phyloP scores from a whole-genome alignment of 1,139 yeast species.

The Geotrichum histeridarum region DNA sequence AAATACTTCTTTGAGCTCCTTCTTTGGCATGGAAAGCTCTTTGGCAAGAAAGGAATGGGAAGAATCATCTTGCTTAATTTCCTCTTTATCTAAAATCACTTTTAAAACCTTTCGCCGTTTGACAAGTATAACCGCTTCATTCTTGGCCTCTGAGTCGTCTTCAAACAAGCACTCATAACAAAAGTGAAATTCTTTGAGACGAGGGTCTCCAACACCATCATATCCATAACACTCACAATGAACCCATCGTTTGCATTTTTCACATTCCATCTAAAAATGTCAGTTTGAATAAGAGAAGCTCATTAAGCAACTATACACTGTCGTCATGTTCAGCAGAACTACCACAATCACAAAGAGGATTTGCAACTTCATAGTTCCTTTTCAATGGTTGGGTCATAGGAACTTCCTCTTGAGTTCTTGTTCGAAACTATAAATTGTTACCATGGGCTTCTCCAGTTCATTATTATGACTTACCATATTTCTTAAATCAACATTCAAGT shows the following conservation, averaged over 20 bases:
- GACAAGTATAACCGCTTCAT: conserved; percentile 9
- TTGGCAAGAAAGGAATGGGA: conserved; percentile 1
- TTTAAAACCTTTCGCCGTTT: conserved; percentile 12
- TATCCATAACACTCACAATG: conserved; percentile 17
- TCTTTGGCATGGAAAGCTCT: conserved; percentile 5
- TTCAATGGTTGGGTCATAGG: conserved; percentile 9
- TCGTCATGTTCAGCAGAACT: not conserved
- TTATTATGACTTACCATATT: conserved; percentile 5
- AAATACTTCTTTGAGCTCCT: conserved; percentile 3
- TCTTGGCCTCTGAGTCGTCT: conserved; percentile 1
- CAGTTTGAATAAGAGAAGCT: not conserved
- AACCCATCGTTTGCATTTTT: conserved; percentile 15
- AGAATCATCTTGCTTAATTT: conserved; percentile 7
- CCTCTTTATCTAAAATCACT: conserved; percentile 7
- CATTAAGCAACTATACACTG: not conserved
- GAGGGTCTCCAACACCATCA: not conserved
- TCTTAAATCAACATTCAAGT: conserved; percentile 5
- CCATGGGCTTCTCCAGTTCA: not conserved
- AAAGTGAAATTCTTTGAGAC: conserved; percentile 12
- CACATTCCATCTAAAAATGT: conserved; percentile 13
- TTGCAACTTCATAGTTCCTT: not conserved
- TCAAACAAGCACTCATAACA: conserved; percentile 15
- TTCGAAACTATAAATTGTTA: conserved; percentile 10
- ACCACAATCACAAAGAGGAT: conserved; percentile 10
- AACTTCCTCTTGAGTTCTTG: conserved; percentile 14